Evolutionary conservation across 345 rosid species (phyloP), one percentile per base, ranked within the genome.

Genomic region (Rhodamnia rubescens): DNA sequence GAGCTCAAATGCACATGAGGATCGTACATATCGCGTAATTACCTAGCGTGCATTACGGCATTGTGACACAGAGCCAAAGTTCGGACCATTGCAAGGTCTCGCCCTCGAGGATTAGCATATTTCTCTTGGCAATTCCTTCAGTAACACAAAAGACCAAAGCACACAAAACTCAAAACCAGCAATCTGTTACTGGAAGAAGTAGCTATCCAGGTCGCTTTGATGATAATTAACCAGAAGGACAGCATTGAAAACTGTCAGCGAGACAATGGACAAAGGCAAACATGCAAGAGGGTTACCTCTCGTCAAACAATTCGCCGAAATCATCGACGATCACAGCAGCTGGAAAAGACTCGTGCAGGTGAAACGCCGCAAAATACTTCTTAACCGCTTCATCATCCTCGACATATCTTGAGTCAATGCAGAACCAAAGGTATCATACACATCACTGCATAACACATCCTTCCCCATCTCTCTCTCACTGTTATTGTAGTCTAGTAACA

Each of bases 351-450:
- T 88, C 85, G 57, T 90, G 91, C 83, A 95, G 90, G 93, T 95
- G 98, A 92, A 97, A 97, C 61, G 98, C 98, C 85, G 98, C 94
- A 69, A 97, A 93, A 90, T 92, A 95, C 82, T 93, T 95, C 87
- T 90, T 93, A 82, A 95, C 88, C 40, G 92, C 96, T 86, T 94
- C 98, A 50, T 93, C 96, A 88, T 92, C 94, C 61, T 95, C 94
- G 51, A 95, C 91, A 86, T 95, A 97, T 89, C 98, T 95, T 87
- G 80, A 83, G 57, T n/a, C 64, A 59, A 58, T n/a, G 27, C 49
- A 15, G 47, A 84, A 32, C 50, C 8, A 64, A 86, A 69, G 8
- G 52, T 10, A 58, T 47, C 59, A 44, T 16, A 16, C 57, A 78
- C 57, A 78, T 11, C 24, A 16, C 75, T 36, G 75, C 18, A 32